Base-by-base conservation (phyloP, 352 stramenopile species). In the Globisporangium orthogonon region DNA sequence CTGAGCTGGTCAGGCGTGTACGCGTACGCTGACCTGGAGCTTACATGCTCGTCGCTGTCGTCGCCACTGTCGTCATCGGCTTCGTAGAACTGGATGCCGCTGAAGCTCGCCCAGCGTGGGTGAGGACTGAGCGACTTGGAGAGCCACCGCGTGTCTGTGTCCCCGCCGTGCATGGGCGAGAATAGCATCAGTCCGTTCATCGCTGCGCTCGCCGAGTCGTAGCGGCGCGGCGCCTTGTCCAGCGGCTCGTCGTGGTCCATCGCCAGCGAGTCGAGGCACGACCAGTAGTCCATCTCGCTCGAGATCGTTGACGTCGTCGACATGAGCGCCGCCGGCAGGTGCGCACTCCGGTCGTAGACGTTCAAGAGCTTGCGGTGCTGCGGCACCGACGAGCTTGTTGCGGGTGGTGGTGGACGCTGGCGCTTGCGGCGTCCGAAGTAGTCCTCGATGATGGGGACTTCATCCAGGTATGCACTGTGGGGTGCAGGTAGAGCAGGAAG, bases 361-460 rank as follows among this genome's bases (percentile, higher is more conserved):
- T 51, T 43, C 41, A 43, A 44, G 48, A 66, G 44, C 43, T 66
- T 58, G 4, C 40, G 47, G 6, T 54, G 44, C 9, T 15, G 28
- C 23, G 14, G 9, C 40, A 40, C 39, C 14, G 30, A 23, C 23
- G 23, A 23, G 23, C 23, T 40, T 17, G 37, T 31, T 44, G 35
- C 29, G 10, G 6, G n/a, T 28, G 29, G 28, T 17, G 43, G 3
- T 2, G 31, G 5, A 13, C 53, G 48, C n/a, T 52, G 48, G 2
- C 50, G 48, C 49, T 61, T 61, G 39, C 35, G 49, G 13, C 31
- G 39, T 14, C 60, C 41, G 60, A 90, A 90, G 43, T 90, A 88
- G 63, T 87, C 67, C 4, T 90, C 74, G 5, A 83, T 28, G 23
- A 88, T 69, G 48, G 77, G 69, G 17, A 90, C 35, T 30, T 65